Evolutionary conservation across 768 basidiomycete species (phyloP), one percentile per base, ranked within the genome.

Genomic region (Agaricus subrufescens): DNA sequence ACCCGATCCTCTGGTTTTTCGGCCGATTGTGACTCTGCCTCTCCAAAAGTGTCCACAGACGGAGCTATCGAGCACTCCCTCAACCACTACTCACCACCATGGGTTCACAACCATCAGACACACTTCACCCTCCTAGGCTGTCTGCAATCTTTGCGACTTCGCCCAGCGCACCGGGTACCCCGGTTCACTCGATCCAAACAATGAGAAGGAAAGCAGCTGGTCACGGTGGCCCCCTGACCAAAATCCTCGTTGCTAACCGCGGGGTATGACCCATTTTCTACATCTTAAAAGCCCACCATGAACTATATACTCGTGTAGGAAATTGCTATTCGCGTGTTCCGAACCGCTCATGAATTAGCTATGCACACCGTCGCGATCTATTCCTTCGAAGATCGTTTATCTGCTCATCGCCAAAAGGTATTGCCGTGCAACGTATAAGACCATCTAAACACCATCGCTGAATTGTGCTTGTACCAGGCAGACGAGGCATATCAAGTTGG

Each of bases 351-450:
- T 76, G 97, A 99, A 68, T 81, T 99, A 58, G 97, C 95, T 9
- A 97, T 98, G 95, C 93, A 95, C 71, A 97, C 95, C 47, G 97
- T 98, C 54, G 97, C 97, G 38, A 98, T 99, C 76, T 98, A 92
- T 75, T 98, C 96, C 9, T 91, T 79, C 67, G 97, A 99, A 75
- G 97, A 99, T 76, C 83, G 97, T 58, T 82, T 98, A 75, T 91
- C 88, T 39, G 96, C 97, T 39, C 97, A 99, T 78, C 86, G 97
- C 64, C 95, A 98, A 71, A 99, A 99, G 86, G 94, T 87, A 53
- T 49, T 66, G 54, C 42, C 46, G 54, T 19, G n/a, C 52, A 44
- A 50, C 49, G 49, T 50, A 61, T 38, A 57, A 46, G 50, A 43
- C 48, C 26, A 58, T 47, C 53, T 47, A 19, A 29, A 38, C 46